A percentile compares a stretch with the other conserved stretches of the same genome.
These are phyloP conservation scores for Ophiostoma tasmaniense DNA, from an alignment of 2,329 filamentous ascomycete genomes.

Conservation along the genomic window DNA sequence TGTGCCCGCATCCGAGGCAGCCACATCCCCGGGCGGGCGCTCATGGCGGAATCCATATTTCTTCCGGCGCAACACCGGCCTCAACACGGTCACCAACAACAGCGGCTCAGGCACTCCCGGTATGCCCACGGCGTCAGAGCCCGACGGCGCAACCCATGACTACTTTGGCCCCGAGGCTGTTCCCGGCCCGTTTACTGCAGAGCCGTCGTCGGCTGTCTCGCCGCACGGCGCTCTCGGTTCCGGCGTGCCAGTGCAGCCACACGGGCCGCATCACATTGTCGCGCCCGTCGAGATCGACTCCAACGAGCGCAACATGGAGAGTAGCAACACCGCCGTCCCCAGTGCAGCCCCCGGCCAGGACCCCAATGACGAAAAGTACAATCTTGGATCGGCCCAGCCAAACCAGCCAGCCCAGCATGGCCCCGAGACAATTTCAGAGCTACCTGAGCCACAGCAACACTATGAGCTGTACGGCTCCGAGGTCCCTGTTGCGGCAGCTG, in stretches of 20 bases:
- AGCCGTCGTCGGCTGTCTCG: conserved; percentile 11
- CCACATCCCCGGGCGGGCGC: conserved; percentile 6
- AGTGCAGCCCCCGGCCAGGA: neutral
- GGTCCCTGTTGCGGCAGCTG: conserved; percentile 5
- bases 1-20: neutral
- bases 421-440: neutral
- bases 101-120: conserved; percentile 11
- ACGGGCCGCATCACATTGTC: conserved; percentile 41
- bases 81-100: conserved; percentile 12
- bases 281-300: conserved; percentile 48
- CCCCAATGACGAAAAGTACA: neutral
- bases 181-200: conserved; percentile 39
- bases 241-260: conserved; percentile 37
- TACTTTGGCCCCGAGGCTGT: conserved; percentile 39
- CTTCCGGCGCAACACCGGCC: conserved; percentile 15
- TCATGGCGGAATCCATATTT: conserved; percentile 11
- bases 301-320: neutral
- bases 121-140: conserved; percentile 25
- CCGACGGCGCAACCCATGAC: conserved; percentile 27
- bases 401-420: neutral
- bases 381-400: neutral
- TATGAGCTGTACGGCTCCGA: conserved; percentile 39
- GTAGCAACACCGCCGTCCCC: neutral
- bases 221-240: neutral
- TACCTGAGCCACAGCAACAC: conserved; percentile 20